phyloP scores from a whole-genome alignment of 2,329 filamentous ascomycete species.

The Tolypocladium inflatum region DNA sequence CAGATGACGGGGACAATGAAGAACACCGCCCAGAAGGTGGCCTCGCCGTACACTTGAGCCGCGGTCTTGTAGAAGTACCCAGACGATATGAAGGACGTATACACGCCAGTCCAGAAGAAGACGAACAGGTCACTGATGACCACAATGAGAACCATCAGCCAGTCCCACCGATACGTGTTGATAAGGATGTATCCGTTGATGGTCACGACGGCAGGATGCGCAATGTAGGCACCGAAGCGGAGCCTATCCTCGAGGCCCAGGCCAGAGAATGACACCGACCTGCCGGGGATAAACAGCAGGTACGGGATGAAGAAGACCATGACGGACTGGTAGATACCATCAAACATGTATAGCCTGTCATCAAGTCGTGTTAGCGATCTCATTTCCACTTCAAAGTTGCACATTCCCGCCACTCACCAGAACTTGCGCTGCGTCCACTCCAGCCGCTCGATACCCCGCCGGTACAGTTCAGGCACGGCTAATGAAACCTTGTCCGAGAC shows the following conservation, averaged over 20 bases:
- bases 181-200: slow-evolving; percentile 93
- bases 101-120: slow-evolving; percentile 94
- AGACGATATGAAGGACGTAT: slow-evolving; percentile 44
- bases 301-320: slow-evolving; percentile 93
- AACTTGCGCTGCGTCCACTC: slow-evolving; percentile 97
- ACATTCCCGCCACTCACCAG: slow-evolving; percentile 52
- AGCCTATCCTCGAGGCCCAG: slow-evolving; percentile 68
- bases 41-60: slow-evolving; percentile 66
- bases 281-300: slow-evolving; percentile 60
- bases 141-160: slow-evolving; percentile 82
- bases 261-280: slow-evolving; percentile 63
- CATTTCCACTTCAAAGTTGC: background rate
- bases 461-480: slow-evolving; percentile 90
- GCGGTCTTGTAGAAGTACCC: slow-evolving; percentile 65
- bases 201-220: slow-evolving; percentile 71
- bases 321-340: slow-evolving; percentile 89
- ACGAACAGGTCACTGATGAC: slow-evolving; percentile 74
- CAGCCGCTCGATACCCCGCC: slow-evolving; percentile 85
- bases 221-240: slow-evolving; percentile 81
- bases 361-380: slow-evolving; percentile 3
- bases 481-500: slow-evolving; percentile 90
- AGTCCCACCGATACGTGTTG: slow-evolving; percentile 98
- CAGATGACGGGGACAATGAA: slow-evolving; percentile 73
- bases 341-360: slow-evolving; percentile 78
- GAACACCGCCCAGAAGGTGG: slow-evolving; percentile 81